Conservation (phyloP, 2,329 filamentous ascomycete species). For the Calycina marina region DNA sequence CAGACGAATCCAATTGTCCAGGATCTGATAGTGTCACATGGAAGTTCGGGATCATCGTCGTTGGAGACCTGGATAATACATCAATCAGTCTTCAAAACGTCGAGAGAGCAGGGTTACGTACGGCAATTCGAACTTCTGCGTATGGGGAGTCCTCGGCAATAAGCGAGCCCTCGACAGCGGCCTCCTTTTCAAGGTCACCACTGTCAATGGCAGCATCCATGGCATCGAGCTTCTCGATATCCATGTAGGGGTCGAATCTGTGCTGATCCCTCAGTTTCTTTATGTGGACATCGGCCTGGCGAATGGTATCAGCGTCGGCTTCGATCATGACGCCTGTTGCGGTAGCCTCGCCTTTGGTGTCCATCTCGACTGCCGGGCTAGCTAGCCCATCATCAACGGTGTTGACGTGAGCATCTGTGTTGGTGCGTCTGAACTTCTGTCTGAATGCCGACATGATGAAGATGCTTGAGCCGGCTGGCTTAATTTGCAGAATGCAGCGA, state of each 20-base stretch:
- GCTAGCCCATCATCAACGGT: too few species aligned
- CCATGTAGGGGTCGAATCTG: constrained; percentile 4
- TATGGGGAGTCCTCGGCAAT: constrained; percentile 7
- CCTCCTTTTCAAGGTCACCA: constrained; percentile 5
- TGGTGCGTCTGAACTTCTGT: too few species aligned
- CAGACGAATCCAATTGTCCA: constrained; percentile 34
- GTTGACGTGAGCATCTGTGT: too few species aligned
- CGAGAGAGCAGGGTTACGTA: constrained; percentile 33
- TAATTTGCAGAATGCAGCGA: too few species aligned
- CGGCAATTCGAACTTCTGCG: constrained; percentile 2
- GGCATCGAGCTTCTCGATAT: constrained; percentile 3
- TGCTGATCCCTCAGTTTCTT: background rate
- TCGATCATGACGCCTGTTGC: background rate
- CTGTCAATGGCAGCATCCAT: constrained; percentile 3
- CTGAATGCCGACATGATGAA: too few species aligned
- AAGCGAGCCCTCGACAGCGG: constrained; percentile 3
- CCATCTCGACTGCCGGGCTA: too few species aligned
- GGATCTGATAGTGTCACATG: constrained; percentile 50
- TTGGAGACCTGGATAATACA: too few species aligned
- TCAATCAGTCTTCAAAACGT: background rate
- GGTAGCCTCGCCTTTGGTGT: background rate
- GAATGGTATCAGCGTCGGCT: background rate
- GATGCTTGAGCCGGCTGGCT: too few species aligned
- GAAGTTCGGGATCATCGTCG: constrained; percentile 29
- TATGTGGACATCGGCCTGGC: too few species aligned